Evolutionary conservation across 108 stramenopile genomes (phyloP).

Genomic region (Skeletonema marinoi): DNA sequence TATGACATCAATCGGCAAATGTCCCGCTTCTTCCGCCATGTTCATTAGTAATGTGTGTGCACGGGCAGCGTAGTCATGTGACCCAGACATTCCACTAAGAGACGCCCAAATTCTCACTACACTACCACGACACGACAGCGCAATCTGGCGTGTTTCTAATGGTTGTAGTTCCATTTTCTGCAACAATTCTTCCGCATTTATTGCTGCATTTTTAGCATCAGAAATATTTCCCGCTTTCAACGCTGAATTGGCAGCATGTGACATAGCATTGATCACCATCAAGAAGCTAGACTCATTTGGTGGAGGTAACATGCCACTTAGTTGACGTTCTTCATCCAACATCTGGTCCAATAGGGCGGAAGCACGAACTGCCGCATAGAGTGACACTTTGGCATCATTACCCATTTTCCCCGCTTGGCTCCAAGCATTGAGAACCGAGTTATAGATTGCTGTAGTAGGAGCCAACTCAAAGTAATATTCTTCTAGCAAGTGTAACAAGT

Average conservation of each 20-base stretch:
- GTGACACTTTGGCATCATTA: constrained; percentile 1
- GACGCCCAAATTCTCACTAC: constrained; percentile 27
- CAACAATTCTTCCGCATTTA: constrained; percentile 22
- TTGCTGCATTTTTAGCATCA: constrained; percentile 18
- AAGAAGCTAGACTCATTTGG: constrained; percentile 39
- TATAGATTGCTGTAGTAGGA: constrained; percentile 54
- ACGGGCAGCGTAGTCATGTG: constrained; percentile 16
- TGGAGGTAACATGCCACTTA: constrained; percentile 4
- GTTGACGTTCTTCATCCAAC: constrained; percentile 12
- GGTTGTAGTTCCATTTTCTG: constrained; percentile 16
- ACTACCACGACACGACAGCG: constrained; percentile 25
- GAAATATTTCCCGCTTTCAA: constrained; percentile 11
- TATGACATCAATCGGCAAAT: constrained; percentile 20
- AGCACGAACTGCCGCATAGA: constrained; percentile 44
- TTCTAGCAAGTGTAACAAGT: constrained; percentile 28
- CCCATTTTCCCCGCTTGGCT: constrained; percentile 34
- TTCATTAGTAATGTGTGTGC: constrained; percentile 22
- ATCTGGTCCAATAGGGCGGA: constrained; percentile 35
- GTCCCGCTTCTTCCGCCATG: constrained; percentile 27
- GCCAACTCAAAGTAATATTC: constrained; percentile 19
- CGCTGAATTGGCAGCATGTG: constrained; percentile 25
- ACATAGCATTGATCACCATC: constrained; percentile 32
- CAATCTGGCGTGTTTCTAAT: constrained; percentile 14
- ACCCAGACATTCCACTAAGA: constrained; percentile 12
- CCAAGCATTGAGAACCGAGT: constrained; percentile 55